A percentile compares a stretch with the other conserved stretches of the same genome.
phyloP scores from a whole-genome alignment of 148 eudicot species.

The Chenopodium quinoa region DNA sequence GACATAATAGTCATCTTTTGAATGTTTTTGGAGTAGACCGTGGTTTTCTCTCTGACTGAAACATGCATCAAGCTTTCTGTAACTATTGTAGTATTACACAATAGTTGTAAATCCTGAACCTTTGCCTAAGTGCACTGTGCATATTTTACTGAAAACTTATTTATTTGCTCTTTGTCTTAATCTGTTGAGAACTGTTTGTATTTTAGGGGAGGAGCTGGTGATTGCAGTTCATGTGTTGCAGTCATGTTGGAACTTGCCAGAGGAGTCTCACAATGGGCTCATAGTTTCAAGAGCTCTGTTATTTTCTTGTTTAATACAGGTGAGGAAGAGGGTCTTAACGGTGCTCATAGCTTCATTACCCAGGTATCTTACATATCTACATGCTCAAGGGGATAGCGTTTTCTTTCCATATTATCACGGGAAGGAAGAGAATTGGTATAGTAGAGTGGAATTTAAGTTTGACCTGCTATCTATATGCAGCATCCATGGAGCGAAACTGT shows the following conservation, averaged over 20 bases:
- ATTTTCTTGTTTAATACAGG: conserved; percentile 93
- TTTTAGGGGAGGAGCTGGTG: conserved; percentile 95
- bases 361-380: conserved; percentile 47
- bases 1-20: background rate
- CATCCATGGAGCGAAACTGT: conserved; percentile 94
- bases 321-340: conserved; percentile 95
- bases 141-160: background rate
- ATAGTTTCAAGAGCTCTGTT: conserved; percentile 79
- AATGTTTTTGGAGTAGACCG: background rate
- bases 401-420: background rate
- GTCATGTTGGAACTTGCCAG: conserved; percentile 97
- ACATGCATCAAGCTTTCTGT: background rate
- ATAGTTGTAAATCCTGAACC: background rate
- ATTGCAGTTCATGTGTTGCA: conserved; percentile 94
- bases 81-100: too few species aligned
- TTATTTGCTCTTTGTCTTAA: background rate
- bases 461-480: conserved; percentile 39
- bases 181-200: conserved; percentile 1
- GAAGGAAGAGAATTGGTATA: background rate
- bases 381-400: background rate
- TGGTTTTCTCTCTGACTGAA: background rate
- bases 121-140: background rate
- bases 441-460: conserved; percentile 3
- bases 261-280: conserved; percentile 94
- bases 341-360: conserved; percentile 95